Evolutionary conservation across 108 stramenopile species (phyloP).

Genomic region (Cyclotella sp.): DNA sequence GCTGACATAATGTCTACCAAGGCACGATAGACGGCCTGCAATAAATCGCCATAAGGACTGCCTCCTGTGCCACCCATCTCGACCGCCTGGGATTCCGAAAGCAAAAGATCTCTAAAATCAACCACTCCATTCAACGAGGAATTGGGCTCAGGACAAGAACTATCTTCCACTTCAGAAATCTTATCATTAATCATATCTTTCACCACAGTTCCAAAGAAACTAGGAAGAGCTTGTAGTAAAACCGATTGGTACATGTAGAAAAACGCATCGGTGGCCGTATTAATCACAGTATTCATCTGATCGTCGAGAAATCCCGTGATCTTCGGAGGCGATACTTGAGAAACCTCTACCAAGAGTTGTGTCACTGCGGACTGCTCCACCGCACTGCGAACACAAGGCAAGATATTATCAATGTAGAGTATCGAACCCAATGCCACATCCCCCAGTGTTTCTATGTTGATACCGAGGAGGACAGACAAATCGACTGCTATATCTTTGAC

Average conservation of each 20-base stretch:
- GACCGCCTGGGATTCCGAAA: slow-evolving; percentile 26
- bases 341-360: slow-evolving; percentile 38
- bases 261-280: slow-evolving; percentile 21
- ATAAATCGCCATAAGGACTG: slow-evolving; percentile 60
- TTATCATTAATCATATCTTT: slow-evolving; percentile 30
- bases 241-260: slow-evolving; percentile 40
- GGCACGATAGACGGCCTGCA: slow-evolving; percentile 40
- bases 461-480: slow-evolving; percentile 45
- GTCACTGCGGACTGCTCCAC: slow-evolving; percentile 56
- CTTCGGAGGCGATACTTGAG: slow-evolving; percentile 10
- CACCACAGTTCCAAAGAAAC: slow-evolving; percentile 23
- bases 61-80: slow-evolving; percentile 47
- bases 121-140: slow-evolving; percentile 31
- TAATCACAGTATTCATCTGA: slow-evolving; percentile 16
- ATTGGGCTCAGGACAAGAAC: slow-evolving; percentile 11
- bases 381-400: slow-evolving; percentile 63
- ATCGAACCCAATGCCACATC: slow-evolving; percentile 53
- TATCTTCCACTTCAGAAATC: slow-evolving; percentile 8
- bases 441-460: slow-evolving; percentile 48
- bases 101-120: slow-evolving; percentile 67
- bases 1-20: slow-evolving; percentile 45
- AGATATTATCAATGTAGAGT: slow-evolving; percentile 53
- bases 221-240: slow-evolving; percentile 38
- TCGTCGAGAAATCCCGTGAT: slow-evolving; percentile 34
- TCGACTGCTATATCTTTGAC: slow-evolving; percentile 46